Percentiles rank a stretch among this genome's conserved stretches.
These are phyloP conservation scores for Tetrahymena borealis DNA, from an alignment of 73 alveolate genomes.

Conservation along the genomic window DNA sequence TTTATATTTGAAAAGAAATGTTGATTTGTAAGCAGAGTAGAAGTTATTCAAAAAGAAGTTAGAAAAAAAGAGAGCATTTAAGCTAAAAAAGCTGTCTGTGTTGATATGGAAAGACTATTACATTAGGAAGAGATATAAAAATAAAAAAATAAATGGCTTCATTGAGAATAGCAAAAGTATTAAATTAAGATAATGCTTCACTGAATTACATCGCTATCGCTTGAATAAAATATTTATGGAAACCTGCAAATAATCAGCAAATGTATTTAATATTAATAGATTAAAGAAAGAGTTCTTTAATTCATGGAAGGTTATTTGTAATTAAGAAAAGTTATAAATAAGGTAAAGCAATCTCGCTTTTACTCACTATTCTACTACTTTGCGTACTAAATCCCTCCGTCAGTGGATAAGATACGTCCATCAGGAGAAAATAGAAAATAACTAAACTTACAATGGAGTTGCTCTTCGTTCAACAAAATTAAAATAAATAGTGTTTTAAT, in stretches of 20 bases:
- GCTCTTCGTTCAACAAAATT: background rate
- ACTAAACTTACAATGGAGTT: background rate
- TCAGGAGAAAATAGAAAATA: background rate
- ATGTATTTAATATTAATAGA: background rate
- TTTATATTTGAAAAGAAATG: background rate
- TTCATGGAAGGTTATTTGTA: background rate
- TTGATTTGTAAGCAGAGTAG: background rate
- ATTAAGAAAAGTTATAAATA: background rate
- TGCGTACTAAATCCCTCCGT: background rate
- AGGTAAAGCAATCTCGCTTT: background rate
- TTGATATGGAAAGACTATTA: background rate
- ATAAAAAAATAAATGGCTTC: background rate
- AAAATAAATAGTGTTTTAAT: background rate
- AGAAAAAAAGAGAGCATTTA: background rate
- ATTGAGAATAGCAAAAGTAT: background rate
- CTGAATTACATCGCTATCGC: background rate
- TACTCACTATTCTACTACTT: background rate
- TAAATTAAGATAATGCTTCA: background rate
- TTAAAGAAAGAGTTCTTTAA: background rate
- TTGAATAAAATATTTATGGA: background rate
- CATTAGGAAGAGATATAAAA: background rate
- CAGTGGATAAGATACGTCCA: background rate
- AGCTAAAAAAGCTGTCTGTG: background rate
- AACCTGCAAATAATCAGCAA: background rate
- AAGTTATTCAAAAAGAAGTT: background rate